These are phyloP conservation scores for Solanum pimpinellifolium DNA, from an alignment of 257 asterid genomes.

Conservation along the genomic window DNA sequence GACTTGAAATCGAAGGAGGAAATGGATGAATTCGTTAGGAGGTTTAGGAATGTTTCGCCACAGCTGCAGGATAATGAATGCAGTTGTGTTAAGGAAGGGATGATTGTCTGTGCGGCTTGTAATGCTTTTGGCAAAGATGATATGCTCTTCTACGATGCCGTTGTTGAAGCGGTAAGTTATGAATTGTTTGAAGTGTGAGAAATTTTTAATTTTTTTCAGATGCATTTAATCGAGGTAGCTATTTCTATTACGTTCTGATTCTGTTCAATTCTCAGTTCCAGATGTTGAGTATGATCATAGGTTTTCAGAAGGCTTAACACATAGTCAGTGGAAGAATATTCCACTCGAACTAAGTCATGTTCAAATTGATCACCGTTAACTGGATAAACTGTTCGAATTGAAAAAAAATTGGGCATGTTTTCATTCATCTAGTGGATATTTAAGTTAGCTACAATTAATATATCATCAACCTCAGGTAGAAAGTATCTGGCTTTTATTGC, in stretches of 20 bases:
- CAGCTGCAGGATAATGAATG: conserved; percentile 34
- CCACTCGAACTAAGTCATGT: background rate
- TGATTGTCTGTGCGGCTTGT: conserved; percentile 38
- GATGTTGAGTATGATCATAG: background rate
- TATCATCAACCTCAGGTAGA: background rate
- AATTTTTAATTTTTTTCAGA: background rate
- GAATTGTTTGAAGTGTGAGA: background rate
- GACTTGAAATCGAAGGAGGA: conserved; percentile 14
- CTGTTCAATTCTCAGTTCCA: background rate
- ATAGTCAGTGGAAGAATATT: background rate
- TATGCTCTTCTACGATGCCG: conserved; percentile 46
- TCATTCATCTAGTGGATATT: background rate
- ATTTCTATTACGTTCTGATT: background rate
- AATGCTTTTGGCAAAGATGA: conserved; percentile 14
- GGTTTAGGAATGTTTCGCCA: conserved; percentile 32
- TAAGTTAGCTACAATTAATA: background rate
- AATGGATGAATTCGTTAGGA: conserved; percentile 13
- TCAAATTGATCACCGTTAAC: background rate
- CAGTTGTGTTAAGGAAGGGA: conserved; percentile 11
- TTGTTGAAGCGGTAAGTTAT: conserved; percentile 34
- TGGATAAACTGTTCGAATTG: background rate
- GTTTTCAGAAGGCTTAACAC: background rate
- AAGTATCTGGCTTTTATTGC: background rate
- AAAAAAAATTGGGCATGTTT: background rate
- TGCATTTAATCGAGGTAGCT: background rate